Conservation (phyloP, 306 rosid species). For the Pyrus betulifolia region DNA sequence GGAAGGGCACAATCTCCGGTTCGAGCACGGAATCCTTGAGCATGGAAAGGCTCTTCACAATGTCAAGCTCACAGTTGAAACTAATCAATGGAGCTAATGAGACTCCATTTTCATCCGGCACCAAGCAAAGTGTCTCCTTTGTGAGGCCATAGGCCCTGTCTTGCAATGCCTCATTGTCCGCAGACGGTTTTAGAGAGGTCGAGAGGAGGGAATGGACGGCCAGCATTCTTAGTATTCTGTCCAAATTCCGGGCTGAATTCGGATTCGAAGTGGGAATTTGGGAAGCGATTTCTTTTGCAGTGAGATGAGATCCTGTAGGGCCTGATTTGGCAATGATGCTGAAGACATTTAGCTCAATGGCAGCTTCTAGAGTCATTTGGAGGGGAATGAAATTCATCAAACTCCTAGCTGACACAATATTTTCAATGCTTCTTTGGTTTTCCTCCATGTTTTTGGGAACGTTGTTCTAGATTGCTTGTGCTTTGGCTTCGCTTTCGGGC, state of each 20-base stretch:
- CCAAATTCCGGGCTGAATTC: neutral
- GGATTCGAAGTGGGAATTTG: neutral
- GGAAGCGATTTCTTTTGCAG: neutral
- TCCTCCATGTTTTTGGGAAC: neutral
- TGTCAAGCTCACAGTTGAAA: neutral
- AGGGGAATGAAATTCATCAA: neutral
- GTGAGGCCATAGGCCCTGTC: slow-evolving; percentile 13
- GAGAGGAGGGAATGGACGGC: neutral
- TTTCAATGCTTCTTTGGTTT: neutral
- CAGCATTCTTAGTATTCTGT: neutral
- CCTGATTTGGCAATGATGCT: slow-evolving; percentile 8
- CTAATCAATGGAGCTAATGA: neutral
- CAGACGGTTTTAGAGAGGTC: neutral
- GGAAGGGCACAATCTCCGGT: neutral
- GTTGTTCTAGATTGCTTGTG: neutral
- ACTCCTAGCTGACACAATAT: neutral
- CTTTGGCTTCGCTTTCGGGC: neutral
- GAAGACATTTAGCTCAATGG: slow-evolving; percentile 12
- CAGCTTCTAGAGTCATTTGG: slow-evolving; percentile 9
- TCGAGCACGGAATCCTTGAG: slow-evolving; percentile 6
- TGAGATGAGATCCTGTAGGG: neutral
- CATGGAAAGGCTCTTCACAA: neutral
- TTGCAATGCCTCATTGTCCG: neutral
- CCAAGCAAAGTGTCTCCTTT: neutral
- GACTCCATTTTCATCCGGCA: neutral